A percentile compares a stretch with the other conserved stretches of the same genome.
These are phyloP conservation scores for Fusarium sp. DNA, from an alignment of 2,329 filamentous ascomycete species.

Conservation along the genomic window DNA sequence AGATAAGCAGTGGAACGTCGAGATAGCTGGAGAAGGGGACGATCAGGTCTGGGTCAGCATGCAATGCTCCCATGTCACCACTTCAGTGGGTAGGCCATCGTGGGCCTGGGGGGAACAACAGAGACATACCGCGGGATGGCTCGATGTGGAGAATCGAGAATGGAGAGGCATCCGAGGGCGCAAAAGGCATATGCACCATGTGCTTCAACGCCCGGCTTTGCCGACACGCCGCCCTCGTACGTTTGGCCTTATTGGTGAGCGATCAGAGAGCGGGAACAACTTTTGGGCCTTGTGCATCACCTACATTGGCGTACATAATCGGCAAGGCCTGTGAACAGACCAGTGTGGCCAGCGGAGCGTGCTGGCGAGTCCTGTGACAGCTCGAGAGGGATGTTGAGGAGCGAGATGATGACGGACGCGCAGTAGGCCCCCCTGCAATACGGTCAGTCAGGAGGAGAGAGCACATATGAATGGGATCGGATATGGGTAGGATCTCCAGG, in stretches of 20 bases:
- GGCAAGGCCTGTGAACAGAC: slow-evolving; percentile 78
- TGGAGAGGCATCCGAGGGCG: slow-evolving; percentile 87
- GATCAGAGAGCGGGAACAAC: slow-evolving; percentile 28
- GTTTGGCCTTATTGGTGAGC: slow-evolving; percentile 75
- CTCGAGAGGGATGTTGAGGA: slow-evolving; percentile 85
- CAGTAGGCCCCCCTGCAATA: slow-evolving; percentile 85
- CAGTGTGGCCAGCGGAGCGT: slow-evolving; percentile 68
- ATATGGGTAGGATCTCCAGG: slow-evolving; percentile 5
- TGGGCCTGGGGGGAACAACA: slow-evolving; percentile 2
- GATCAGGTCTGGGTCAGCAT: slow-evolving; percentile 48
- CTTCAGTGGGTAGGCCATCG: slow-evolving; percentile 47
- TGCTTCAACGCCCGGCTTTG: slow-evolving; percentile 86
- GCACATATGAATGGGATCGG: background rate
- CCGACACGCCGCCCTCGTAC: slow-evolving; percentile 93
- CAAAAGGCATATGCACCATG: slow-evolving; percentile 98
- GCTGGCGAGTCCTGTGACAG: slow-evolving; percentile 80
- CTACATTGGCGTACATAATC: slow-evolving; percentile 85
- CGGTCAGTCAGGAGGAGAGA: slow-evolving; percentile 24
- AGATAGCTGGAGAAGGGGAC: slow-evolving; percentile 68
- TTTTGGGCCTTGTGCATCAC: slow-evolving; percentile 49
- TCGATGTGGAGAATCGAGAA: slow-evolving; percentile 82
- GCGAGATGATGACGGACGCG: slow-evolving; percentile 83
- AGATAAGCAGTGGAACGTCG: slow-evolving; percentile 79
- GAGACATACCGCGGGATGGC: slow-evolving; percentile 76
- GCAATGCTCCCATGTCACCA: slow-evolving; percentile 44